Conservation (phyloP, 306 rosid genomes). For the Dryas drummondii region DNA sequence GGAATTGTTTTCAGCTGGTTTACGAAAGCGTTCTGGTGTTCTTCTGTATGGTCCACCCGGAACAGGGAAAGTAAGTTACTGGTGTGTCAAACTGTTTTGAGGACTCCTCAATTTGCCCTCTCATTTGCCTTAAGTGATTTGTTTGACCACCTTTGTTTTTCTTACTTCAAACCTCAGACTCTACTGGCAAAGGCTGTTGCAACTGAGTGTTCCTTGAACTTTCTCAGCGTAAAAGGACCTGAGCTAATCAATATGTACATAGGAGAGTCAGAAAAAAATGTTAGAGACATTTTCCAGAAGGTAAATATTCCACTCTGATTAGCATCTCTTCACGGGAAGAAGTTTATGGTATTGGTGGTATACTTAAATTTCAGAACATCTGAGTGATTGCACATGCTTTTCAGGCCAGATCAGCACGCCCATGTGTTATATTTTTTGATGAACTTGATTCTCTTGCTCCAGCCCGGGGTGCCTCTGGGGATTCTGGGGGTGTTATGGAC, state of each 20-base stretch:
- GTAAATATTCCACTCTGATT: slow-evolving; percentile 39
- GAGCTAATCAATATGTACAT: slow-evolving; percentile 97
- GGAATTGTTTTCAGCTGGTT: slow-evolving; percentile 88
- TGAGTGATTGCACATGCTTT: slow-evolving; percentile 26
- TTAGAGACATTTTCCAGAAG: slow-evolving; percentile 89
- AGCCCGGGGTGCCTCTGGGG: slow-evolving; percentile 95
- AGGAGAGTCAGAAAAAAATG: slow-evolving; percentile 97
- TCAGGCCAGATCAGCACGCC: slow-evolving; percentile 94
- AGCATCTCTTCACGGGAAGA: slow-evolving; percentile 20
- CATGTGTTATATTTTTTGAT: slow-evolving; percentile 94
- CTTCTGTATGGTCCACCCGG: slow-evolving; percentile 97
- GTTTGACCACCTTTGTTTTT: slow-evolving; percentile 15
- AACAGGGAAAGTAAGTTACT: slow-evolving; percentile 80
- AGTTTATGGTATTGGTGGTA: not conserved
- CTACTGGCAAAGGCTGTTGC: slow-evolving; percentile 98
- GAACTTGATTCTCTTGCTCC: slow-evolving; percentile 99
- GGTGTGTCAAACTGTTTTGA: slow-evolving; percentile 1
- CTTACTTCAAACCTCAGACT: slow-evolving; percentile 51
- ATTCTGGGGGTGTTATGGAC: slow-evolving; percentile 97
- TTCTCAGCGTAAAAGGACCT: slow-evolving; percentile 95
- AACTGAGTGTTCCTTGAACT: slow-evolving; percentile 91
- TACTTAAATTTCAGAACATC: slow-evolving; percentile 7
- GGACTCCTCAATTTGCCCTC: slow-evolving; percentile 17
- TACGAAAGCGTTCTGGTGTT: slow-evolving; percentile 93
- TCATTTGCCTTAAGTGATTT: slow-evolving; percentile 11